Conservation (phyloP, 257 asterid genomes). For the Anisodus acutangulus region DNA sequence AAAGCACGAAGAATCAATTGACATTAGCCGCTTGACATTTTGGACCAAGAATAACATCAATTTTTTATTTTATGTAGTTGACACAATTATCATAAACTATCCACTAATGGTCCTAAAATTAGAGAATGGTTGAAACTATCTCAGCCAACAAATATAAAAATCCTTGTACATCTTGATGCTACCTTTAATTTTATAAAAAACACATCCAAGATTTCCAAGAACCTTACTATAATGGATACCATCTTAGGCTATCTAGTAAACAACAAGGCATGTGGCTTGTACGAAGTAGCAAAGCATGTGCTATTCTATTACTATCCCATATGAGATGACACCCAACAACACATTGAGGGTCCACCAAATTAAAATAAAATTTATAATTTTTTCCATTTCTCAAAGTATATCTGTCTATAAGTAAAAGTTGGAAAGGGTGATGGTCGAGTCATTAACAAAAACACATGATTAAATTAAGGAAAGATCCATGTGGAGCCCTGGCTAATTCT, state of each 20-base stretch:
- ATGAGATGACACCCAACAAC: constrained; percentile 3
- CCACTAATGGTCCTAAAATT: constrained; percentile 12
- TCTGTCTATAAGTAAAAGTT: neutral
- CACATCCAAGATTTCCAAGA: constrained; percentile 17
- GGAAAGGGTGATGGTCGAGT: constrained; percentile 22
- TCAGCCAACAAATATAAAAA: constrained; percentile 14
- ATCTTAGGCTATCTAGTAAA: neutral
- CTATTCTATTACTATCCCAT: neutral
- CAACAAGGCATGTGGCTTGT: neutral
- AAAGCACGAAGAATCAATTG: constrained; percentile 25
- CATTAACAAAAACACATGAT: constrained; percentile 7
- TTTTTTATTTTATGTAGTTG: neutral
- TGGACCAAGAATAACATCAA: neutral
- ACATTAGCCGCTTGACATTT: neutral
- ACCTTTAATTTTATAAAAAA: neutral
- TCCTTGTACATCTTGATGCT: constrained; percentile 22
- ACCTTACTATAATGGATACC: neutral
- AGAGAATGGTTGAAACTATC: constrained; percentile 1
- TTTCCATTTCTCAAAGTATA: neutral
- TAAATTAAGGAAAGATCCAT: constrained; percentile 27
- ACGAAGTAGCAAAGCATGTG: constrained; percentile 15
- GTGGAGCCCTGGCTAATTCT: constrained; percentile 7
- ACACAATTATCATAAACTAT: neutral
- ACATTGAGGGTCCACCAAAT: neutral
- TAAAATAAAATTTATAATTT: neutral